Base-by-base conservation (phyloP, 768 basidiomycete genomes). In the Pleurotus salmoneostramineus region DNA sequence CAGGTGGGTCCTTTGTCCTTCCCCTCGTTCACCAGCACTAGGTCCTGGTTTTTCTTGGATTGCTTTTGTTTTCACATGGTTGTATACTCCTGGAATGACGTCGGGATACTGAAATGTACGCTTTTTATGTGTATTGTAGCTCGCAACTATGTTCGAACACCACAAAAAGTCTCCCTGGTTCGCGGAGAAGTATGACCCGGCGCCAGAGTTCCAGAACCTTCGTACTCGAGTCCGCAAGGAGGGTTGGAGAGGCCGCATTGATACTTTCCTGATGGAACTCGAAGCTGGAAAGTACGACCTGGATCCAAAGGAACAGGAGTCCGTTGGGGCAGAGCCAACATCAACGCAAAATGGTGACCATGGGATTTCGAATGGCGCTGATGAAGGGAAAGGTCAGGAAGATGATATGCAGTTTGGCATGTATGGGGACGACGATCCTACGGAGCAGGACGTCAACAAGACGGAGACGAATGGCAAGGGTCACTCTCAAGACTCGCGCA, bases 121-220 rank as follows among this genome's bases (percentile, higher is more conserved):
- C 67, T 70, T 55, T 45, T 8, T n/a, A 40, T 61, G 52, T 72
- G 71, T 76, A 73, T 36, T 80, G 70, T 81, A 98, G 95, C 85
- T 96, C 67, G 92, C 93, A 78, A 89, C 90, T 58, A 89, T 98
- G 82, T 97, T 93, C 81, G 90, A 97, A 35, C 90, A 93, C 73
- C 95, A 98, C 77, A 84, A 87, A 74, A 88, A 89, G 68, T 93
- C 92, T n/a, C 89, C 93, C 11, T 98, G 95, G 95, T 98, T 97
- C 77, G 84, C 86, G 57, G 95, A 98, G 79, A 92, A 93, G 71
- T 98, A 98, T 76, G 92, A 94, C 60, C 89, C 89, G 57, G 72
- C 84, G 43, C 77, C 83, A 52, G 88, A 92, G 64, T 83, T 82
- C 67, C 80, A 83, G 56, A 78, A 80, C 56, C 75, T 95, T 69